A percentile compares a stretch with the other conserved stretches of the same genome.
These are phyloP conservation scores for Wickerhamomyces sydowiorum DNA, from an alignment of 805 yeast species.

Conservation along the genomic window DNA sequence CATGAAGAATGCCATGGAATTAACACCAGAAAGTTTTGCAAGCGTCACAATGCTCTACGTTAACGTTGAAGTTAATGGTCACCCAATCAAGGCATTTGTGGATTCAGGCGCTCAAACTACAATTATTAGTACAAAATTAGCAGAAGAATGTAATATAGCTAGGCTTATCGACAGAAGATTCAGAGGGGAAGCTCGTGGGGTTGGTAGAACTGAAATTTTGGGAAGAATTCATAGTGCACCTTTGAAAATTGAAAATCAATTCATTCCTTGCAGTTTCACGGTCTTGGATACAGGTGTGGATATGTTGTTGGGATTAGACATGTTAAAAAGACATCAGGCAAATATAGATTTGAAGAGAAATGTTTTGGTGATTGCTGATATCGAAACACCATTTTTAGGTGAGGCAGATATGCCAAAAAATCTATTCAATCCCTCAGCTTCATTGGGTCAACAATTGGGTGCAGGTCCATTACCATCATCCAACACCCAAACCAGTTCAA, in stretches of 20 bases:
- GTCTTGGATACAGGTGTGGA: slow-evolving; percentile 71
- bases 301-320: slow-evolving; percentile 80
- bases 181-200: slow-evolving; percentile 83
- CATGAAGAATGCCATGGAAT: slow-evolving; percentile 72
- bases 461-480: slow-evolving; percentile 12
- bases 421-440: not conserved
- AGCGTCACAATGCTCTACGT: slow-evolving; percentile 81
- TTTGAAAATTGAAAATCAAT: slow-evolving; percentile 62
- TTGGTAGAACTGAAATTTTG: slow-evolving; percentile 70
- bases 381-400: slow-evolving; percentile 63
- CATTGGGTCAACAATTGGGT: slow-evolving; percentile 20
- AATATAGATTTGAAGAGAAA: slow-evolving; percentile 66
- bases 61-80: slow-evolving; percentile 70
- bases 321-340: slow-evolving; percentile 87
- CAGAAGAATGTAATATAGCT: slow-evolving; percentile 63
- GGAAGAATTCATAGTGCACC: slow-evolving; percentile 92
- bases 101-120: slow-evolving; percentile 96
- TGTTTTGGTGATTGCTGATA: slow-evolving; percentile 63
- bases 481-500: slow-evolving; percentile 1
- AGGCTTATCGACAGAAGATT: slow-evolving; percentile 76
- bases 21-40: slow-evolving; percentile 86
- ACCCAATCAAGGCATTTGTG: slow-evolving; percentile 83
- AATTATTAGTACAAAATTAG: slow-evolving; percentile 71
- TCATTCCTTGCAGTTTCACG: slow-evolving; percentile 62
- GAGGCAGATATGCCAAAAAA: slow-evolving; percentile 62